Base-by-base conservation (phyloP, 257 asterid species). In the Scutellaria barbata region DNA sequence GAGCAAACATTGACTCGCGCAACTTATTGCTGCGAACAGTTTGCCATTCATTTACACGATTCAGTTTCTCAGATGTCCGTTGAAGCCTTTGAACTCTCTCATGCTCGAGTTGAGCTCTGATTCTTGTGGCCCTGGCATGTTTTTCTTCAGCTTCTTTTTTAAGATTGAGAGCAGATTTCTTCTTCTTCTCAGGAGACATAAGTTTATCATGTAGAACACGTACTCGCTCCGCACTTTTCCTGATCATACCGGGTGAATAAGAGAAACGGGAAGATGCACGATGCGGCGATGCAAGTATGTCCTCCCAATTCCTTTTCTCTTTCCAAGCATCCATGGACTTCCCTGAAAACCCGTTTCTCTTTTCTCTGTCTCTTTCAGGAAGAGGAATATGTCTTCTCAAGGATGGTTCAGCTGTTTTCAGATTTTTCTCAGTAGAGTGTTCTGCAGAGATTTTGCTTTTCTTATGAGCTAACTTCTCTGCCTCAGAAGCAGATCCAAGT, bases 251-350 rank as follows among this genome's bases (percentile, higher is more conserved):
- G 13, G 99, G 97, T 58, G 99, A 95, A 81, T 89, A 85, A 8
- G 95, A 95, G 81, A 89, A 91, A 61, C 97, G 96, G 52, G 96
- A 88, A 74, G 97, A 90, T 76, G 79, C 88, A 72, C 95, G 87
- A 71, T 81, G 83, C 9, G 97, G 92, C 57, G 96, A 74, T 69
- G 95, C 84, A 81, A 95, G 99, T 81, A 95, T 81, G 72, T 88
- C 96, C 81, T 95, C 96, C 99, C 99, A 95, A 77, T 92, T 92
- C 77, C 99, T 87, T 86, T 89, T 95, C 86, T 91, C 99, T 85
- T 89, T 95, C 99, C 99, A 95, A 56, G 98, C 99, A 88, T 91
- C 96, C 96, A 95, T 81, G 47, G 93, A 90, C 73, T 80, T 87
- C 80, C 83, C 84, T n/a, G 83, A 79, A 76, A 66, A 78, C 61